Percentiles rank a stretch among this genome's conserved stretches.
Conservation (phyloP, 495 filamentous ascomycete genomes). For the Cudoniella acicularis region DNA sequence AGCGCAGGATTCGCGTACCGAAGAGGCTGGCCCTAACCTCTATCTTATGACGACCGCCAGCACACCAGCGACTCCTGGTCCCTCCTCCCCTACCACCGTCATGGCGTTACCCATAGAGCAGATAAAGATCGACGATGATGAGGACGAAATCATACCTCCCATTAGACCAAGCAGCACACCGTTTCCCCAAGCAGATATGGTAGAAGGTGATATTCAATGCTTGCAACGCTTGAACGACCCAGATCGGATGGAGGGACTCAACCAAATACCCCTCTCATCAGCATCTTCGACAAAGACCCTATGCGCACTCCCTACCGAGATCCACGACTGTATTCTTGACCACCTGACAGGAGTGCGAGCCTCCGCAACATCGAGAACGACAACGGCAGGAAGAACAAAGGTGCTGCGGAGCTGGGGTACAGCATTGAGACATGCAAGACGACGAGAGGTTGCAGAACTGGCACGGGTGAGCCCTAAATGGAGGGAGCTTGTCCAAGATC, state of each 20-base stretch:
- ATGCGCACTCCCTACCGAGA: conserved; percentile 60
- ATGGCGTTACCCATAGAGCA: conserved; percentile 40
- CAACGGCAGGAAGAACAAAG: conserved; percentile 36
- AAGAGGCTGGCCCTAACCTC: conserved; percentile 12
- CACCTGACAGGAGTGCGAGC: conserved; percentile 64
- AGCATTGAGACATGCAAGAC: conserved; percentile 60
- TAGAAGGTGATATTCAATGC: conserved; percentile 22
- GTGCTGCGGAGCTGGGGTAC: conserved; percentile 57
- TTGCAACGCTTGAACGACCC: conserved; percentile 2
- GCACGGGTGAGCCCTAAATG: conserved; percentile 59
- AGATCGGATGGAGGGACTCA: conserved; percentile 1
- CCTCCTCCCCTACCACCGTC: conserved; percentile 48
- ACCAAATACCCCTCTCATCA: neutral
- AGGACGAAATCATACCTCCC: conserved; percentile 39
- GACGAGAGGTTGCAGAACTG: conserved; percentile 61
- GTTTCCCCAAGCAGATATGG: conserved; percentile 49
- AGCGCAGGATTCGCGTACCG: neutral
- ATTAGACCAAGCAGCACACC: conserved; percentile 53
- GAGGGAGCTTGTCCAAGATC: conserved; percentile 61
- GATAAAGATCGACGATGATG: conserved; percentile 10
- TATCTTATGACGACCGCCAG: conserved; percentile 42
- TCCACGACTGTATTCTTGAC: conserved; percentile 67
- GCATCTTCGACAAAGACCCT: conserved; percentile 35
- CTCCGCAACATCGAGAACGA: conserved; percentile 47
- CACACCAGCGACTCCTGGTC: conserved; percentile 37